Evolutionary conservation across 2,329 filamentous ascomycete species (phyloP).

Genomic region (Didymella pomorum): DNA sequence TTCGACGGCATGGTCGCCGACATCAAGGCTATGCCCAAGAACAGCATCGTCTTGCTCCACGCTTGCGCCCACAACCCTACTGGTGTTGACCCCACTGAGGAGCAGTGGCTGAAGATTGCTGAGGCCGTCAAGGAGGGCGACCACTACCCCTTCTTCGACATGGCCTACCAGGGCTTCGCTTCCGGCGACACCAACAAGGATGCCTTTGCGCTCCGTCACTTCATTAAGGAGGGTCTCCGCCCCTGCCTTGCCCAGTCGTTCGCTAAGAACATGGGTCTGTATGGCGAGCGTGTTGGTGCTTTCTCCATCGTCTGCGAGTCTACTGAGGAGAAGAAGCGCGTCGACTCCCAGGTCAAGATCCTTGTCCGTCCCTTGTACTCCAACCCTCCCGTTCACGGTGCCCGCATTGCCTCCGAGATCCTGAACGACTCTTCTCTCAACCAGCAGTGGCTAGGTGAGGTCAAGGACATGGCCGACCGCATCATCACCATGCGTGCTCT

Average conservation of each 20-base stretch:
- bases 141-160: conserved; percentile 84
- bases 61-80: conserved; percentile 98
- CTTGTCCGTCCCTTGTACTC: conserved; percentile 97
- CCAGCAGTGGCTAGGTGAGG: conserved; percentile 93
- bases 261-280: conserved; percentile 99
- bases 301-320: conserved; percentile 91
- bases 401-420: conserved; percentile 91
- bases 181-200: conserved; percentile 91
- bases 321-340: conserved; percentile 89
- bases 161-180: conserved; percentile 99
- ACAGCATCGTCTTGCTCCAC: conserved; percentile 91
- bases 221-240: conserved; percentile 90
- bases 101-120: conserved; percentile 93
- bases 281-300: conserved; percentile 96
- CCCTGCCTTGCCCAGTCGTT: conserved; percentile 91
- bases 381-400: conserved; percentile 96
- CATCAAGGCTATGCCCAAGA: conserved; percentile 85
- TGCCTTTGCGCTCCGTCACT: conserved; percentile 91
- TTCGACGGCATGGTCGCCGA: conserved; percentile 93
- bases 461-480: conserved; percentile 98
- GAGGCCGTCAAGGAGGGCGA: conserved; percentile 82
- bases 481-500: conserved; percentile 98
- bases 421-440: conserved; percentile 85
- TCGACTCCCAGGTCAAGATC: conserved; percentile 98
- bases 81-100: conserved; percentile 88